phyloP scores from a whole-genome alignment of 768 basidiomycete species.

The Hemileccinum impolitum region DNA sequence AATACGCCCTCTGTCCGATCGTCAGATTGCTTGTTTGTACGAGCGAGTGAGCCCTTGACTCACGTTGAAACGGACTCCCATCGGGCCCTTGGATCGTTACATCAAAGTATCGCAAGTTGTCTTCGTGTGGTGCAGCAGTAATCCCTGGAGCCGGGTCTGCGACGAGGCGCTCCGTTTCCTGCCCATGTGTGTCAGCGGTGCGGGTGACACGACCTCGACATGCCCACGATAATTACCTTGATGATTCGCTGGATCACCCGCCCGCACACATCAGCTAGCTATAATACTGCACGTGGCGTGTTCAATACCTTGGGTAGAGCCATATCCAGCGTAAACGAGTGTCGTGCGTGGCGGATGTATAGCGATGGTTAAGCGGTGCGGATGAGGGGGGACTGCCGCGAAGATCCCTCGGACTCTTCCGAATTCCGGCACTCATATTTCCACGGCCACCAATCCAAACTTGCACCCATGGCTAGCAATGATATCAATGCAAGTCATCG shows the following conservation, averaged over 20 bases:
- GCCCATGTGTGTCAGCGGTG: slow-evolving; percentile 19
- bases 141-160: slow-evolving; percentile 98
- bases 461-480: slow-evolving; percentile 15
- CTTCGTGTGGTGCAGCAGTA: slow-evolving; percentile 91
- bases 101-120: slow-evolving; percentile 98
- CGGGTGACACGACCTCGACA: slow-evolving; percentile 16
- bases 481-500: slow-evolving; percentile 17
- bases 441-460: slow-evolving; percentile 12
- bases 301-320: slow-evolving; percentile 34
- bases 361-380: slow-evolving; percentile 13
- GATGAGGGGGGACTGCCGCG: slow-evolving; percentile 1
- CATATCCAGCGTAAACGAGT: slow-evolving; percentile 25
- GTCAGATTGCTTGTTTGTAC: slow-evolving; percentile 5
- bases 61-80: slow-evolving; percentile 89
- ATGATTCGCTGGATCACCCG: slow-evolving; percentile 44
- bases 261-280: slow-evolving; percentile 5
- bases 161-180: slow-evolving; percentile 98
- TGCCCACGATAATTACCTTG: slow-evolving; percentile 36
- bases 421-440: slow-evolving; percentile 17
- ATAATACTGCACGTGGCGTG: not conserved
- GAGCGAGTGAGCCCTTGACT: slow-evolving; percentile 24
- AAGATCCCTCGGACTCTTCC: slow-evolving; percentile 6
- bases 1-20: slow-evolving; percentile 76
- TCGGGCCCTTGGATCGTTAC: slow-evolving; percentile 94
- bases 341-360: slow-evolving; percentile 15